A percentile compares a stretch with the other conserved stretches of the same genome.
Evolutionary conservation across 2,329 filamentous ascomycete genomes (phyloP).

Genomic region (Claviceps spartinae): DNA sequence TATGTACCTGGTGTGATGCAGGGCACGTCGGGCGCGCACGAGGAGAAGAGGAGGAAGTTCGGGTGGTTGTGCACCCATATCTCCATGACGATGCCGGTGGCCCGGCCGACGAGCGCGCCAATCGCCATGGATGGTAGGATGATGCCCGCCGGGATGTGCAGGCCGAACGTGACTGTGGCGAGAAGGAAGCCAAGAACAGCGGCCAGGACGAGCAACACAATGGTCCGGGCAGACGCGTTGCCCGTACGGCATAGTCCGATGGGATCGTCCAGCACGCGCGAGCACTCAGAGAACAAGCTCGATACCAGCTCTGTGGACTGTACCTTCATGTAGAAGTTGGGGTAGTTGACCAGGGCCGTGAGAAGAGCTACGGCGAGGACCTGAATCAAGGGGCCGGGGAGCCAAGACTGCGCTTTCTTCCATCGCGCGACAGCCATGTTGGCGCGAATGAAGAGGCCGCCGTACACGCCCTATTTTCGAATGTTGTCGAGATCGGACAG

Average conservation of each 20-base stretch:
- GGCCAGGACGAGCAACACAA: slow-evolving; percentile 71
- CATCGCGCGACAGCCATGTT: slow-evolving; percentile 80
- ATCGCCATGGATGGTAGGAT: slow-evolving; percentile 94
- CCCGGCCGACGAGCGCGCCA: slow-evolving; percentile 78
- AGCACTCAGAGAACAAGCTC: slow-evolving; percentile 83
- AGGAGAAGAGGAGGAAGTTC: slow-evolving; percentile 59
- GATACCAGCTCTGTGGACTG: slow-evolving; percentile 87
- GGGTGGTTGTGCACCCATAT: slow-evolving; percentile 74
- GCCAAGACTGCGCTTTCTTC: slow-evolving; percentile 53
- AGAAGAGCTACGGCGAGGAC: slow-evolving; percentile 67
- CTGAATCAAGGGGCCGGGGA: slow-evolving; percentile 64
- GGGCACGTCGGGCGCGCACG: slow-evolving; percentile 71
- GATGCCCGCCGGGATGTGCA: slow-evolving; percentile 90
- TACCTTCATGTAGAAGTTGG: slow-evolving; percentile 90
- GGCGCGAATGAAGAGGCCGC: slow-evolving; percentile 83
- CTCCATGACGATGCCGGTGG: slow-evolving; percentile 78
- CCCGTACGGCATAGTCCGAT: slow-evolving; percentile 85
- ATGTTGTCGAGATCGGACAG: not conserved
- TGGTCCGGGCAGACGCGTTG: slow-evolving; percentile 66
- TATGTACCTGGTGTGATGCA: slow-evolving; percentile 94
- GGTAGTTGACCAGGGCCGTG: slow-evolving; percentile 85
- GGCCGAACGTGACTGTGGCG: slow-evolving; percentile 77
- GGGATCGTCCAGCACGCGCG: slow-evolving; percentile 66
- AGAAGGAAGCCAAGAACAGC: slow-evolving; percentile 75
- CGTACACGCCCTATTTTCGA: slow-evolving; percentile 59